A percentile compares a stretch with the other conserved stretches of the same genome.
These are phyloP conservation scores for Pisolithus marmoratus DNA, from an alignment of 768 basidiomycete species.

Conservation along the genomic window DNA sequence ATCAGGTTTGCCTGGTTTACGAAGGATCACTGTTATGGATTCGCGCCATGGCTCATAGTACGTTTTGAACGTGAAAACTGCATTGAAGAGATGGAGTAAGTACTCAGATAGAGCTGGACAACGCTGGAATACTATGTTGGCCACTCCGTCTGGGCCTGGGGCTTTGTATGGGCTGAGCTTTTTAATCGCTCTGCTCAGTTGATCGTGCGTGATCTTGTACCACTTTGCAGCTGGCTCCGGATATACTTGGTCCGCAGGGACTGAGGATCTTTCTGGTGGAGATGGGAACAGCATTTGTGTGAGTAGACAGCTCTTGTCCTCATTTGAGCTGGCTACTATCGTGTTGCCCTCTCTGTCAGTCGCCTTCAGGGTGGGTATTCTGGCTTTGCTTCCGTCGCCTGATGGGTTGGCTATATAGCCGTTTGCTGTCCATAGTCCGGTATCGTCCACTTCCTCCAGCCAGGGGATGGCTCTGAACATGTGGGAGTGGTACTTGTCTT, in stretches of 20 bases:
- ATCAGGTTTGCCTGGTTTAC: conserved; percentile 30
- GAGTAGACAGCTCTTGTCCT: conserved; percentile 15
- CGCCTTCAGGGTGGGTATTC: background rate
- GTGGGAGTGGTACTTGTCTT: conserved; percentile 40
- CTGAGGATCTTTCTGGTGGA: background rate
- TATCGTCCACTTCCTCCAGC: background rate
- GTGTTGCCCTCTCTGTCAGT: background rate
- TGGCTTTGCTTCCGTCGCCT: fast-evolving
- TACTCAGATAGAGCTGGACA: conserved; percentile 5
- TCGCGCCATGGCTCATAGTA: conserved; percentile 15
- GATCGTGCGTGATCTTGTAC: conserved; percentile 6
- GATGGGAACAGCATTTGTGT: conserved; percentile 20
- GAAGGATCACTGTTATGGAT: conserved; percentile 25
- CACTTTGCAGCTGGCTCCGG: background rate
- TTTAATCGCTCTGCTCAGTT: conserved; percentile 1
- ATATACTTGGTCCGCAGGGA: conserved; percentile 1
- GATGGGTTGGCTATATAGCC: background rate
- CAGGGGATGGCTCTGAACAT: background rate
- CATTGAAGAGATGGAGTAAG: conserved; percentile 11
- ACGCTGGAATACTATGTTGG: conserved; percentile 16
- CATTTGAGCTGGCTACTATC: conserved; percentile 6
- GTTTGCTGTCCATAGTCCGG: conserved; percentile 4
- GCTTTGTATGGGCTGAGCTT: conserved; percentile 14
- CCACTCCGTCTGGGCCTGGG: conserved; percentile 20
- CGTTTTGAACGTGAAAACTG: background rate